Evolutionary conservation across 495 filamentous ascomycete genomes (phyloP), one percentile per base, ranked within the genome.

Genomic region (Penicillium lagena): DNA sequence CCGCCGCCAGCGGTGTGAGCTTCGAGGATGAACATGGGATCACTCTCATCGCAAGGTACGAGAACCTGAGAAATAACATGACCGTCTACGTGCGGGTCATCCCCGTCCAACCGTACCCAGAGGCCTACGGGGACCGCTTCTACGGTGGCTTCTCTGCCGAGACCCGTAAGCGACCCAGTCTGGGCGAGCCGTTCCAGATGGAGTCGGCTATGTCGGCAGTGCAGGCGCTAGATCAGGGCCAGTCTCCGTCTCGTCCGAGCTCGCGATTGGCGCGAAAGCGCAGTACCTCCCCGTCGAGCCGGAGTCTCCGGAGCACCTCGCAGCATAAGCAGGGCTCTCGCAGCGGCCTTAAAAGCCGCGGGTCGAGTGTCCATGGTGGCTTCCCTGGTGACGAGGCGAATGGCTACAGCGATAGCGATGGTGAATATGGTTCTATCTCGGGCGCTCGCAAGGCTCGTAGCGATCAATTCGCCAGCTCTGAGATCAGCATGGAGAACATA

Each of bases 401-500:
- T 22, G 82, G 77, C 40, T 87, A 89, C 55, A 93, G 85, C 67
- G 89, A 87, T 62, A 88, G 83, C 46, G 89, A 94, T 47, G 82
- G 79, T 49, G 86, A 81, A 29, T 78, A 82, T 58, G 22, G 22
- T 6, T 22, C 22, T 6, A 22, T 22, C 22, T 22, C 22, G 22
- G 22, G 22, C 0, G 86, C 86, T 43, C 82, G 83, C 48, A 85
- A 81, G 52, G 73, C 79, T 50, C 87, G 82, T 57, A 80, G 73
- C 49, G 90, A 96, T 56, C 82, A 85, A 40, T 73, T 94, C 45
- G 87, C 83, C n/a, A 94, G 87, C 59, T 90, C 93, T 4, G 93
- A 97, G 45, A 98, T 98, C 57, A 96, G 90, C 63, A 77, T 96
- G 51, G 88, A 95, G 46, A 98, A 98, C 58, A 97, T 98, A 66